These are phyloP conservation scores for Cyclocybe cylindracea DNA, from an alignment of 768 basidiomycete genomes.

Conservation along the genomic window DNA sequence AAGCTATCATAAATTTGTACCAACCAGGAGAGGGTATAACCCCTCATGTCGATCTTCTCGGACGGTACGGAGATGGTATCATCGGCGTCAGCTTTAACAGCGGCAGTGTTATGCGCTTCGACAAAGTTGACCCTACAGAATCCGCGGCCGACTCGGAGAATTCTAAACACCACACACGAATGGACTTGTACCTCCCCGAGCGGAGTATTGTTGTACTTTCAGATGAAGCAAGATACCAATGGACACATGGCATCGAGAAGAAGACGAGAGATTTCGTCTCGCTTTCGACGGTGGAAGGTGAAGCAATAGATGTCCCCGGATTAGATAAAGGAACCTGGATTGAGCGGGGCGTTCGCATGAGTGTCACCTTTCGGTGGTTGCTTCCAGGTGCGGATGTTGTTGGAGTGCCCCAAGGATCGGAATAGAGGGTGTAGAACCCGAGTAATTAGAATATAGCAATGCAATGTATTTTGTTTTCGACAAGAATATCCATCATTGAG, in stretches of 20 bases:
- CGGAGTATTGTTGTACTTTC: slow-evolving; percentile 78
- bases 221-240: slow-evolving; percentile 79
- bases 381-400: slow-evolving; percentile 83
- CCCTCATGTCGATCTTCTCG: slow-evolving; percentile 83
- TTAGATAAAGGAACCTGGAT: slow-evolving; percentile 36
- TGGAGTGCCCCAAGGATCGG: slow-evolving; percentile 28
- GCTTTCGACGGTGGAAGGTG: background rate
- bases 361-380: slow-evolving; percentile 87
- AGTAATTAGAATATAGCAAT: no score
- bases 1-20: slow-evolving; percentile 91
- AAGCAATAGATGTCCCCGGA: slow-evolving; percentile 23
- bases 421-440: no score
- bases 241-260: slow-evolving; percentile 86
- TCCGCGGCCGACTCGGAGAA: slow-evolving; percentile 1
- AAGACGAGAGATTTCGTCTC: slow-evolving; percentile 53
- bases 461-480: no score
- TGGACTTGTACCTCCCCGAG: slow-evolving; percentile 72
- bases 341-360: slow-evolving; percentile 60
- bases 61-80: slow-evolving; percentile 87
- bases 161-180: slow-evolving; percentile 16
- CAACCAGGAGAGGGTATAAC: slow-evolving; percentile 87
- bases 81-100: slow-evolving; percentile 83
- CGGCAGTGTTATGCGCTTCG: slow-evolving; percentile 81
- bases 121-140: slow-evolving; percentile 20
- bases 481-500: no score